Base-by-base conservation (phyloP, 441 rosid genomes). In the Geranium incanum region DNA sequence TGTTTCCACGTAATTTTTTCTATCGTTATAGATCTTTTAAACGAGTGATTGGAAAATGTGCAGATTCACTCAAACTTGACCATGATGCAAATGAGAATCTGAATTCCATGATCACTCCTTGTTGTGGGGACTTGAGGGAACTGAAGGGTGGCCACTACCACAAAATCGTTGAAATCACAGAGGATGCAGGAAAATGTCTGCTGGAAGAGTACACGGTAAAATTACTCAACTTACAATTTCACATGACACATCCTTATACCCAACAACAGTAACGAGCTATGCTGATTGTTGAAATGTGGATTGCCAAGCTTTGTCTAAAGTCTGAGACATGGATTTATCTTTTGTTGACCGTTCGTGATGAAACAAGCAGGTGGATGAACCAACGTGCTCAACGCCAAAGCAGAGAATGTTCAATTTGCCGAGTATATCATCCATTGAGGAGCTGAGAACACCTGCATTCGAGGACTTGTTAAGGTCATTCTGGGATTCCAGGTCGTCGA, bases 41-140 rank as follows among this genome's bases (percentile, higher is more conserved):
- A 28, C 33, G 33, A 28, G 33, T 28, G 3, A 28, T 28, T 28
- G 33, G 33, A 70, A 36, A 67, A 4, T 59, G 59, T 76, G 76
- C 96, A 95, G 99, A 87, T 71, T 89, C 98, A 38, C 82, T 95
- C 75, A 86, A 91, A 85, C 96, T 91, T 59, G 99, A 95, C 79
- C 93, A 74, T 50, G 87, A 92, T 67, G 99, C 99, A 76, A 90
- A 90, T 68, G 80, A 78, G 60, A 91, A 88, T 78, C 77, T 92
- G 78, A 87, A 87, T 76, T 90, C 99, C 78, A 88, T 91, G 88
- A 85, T 93, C 65, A 76, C 73, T 70, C 97, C 96, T 48, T 92
- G 94, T 71, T 87, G 88, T 36, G 93, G 82, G 67, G 97, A 92
- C 74, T 74, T 95, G 83, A 81, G 85, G 76, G 91, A 92, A 77